Percentiles rank a stretch among this genome's conserved stretches.
These are phyloP conservation scores for Pulveroboletus frians DNA, from an alignment of 768 basidiomycete genomes.

Conservation along the genomic window DNA sequence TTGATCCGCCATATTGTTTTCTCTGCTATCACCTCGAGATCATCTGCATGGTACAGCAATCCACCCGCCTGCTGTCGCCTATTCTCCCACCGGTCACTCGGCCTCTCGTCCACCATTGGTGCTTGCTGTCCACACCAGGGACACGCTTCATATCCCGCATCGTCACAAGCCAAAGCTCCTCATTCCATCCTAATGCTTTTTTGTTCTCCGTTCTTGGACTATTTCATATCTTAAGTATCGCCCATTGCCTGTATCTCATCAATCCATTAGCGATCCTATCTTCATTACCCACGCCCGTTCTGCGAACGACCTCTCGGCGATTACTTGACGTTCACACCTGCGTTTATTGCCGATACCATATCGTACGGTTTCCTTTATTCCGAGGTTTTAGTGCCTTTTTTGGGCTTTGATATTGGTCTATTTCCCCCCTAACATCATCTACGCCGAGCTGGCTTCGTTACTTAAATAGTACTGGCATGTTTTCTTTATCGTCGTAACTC, in stretches of 20 bases:
- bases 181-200: conserved; percentile 1
- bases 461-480: conserved; percentile 7
- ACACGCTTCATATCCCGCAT: not conserved
- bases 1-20: conserved; percentile 11
- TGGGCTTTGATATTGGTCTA: not conserved
- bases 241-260: not conserved
- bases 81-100: not conserved
- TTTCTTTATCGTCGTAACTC: not conserved
- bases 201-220: conserved; percentile 17
- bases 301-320: not conserved
- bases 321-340: not conserved
- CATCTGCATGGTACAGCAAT: not conserved
- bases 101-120: not conserved
- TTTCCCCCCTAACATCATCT: not conserved
- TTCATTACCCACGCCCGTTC: not conserved
- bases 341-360: not conserved
- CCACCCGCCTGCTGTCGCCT: not conserved
- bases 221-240: conserved; percentile 14
- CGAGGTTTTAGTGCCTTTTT: not conserved
- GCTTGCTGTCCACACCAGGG: not conserved
- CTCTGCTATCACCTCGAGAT: conserved; percentile 7
- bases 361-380: not conserved
- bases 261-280: not conserved
- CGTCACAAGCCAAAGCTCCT: not conserved
- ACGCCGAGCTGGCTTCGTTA: conserved; percentile 6